These are phyloP conservation scores for Zygoascus tannicola DNA, from an alignment of 805 yeast genomes.

Conservation along the genomic window DNA sequence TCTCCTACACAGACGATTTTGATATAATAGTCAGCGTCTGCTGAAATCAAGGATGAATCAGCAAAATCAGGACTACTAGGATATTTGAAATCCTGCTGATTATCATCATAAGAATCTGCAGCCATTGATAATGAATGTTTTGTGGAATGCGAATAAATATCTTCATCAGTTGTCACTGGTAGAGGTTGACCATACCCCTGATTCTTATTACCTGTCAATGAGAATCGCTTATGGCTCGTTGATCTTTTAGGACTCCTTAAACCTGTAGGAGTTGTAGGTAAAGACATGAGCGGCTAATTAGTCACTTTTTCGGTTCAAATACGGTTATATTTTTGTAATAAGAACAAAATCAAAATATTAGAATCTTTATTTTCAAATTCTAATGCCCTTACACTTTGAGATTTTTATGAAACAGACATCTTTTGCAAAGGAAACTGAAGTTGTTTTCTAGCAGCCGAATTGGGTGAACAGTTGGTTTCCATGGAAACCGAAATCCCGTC, in stretches of 20 bases:
- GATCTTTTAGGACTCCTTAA: background rate
- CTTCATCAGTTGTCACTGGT: background rate
- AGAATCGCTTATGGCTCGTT: background rate
- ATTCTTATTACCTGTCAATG: background rate
- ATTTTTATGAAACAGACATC: too few species aligned
- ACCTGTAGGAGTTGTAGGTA: too few species aligned
- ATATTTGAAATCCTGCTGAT: background rate
- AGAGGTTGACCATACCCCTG: background rate
- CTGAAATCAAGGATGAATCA: background rate
- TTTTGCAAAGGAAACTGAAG: too few species aligned
- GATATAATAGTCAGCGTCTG: conserved; percentile 30
- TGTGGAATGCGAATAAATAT: background rate
- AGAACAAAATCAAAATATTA: too few species aligned
- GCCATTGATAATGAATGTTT: background rate
- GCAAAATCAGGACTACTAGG: background rate
- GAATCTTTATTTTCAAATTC: too few species aligned
- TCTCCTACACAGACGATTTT: conserved; percentile 82
- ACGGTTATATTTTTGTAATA: too few species aligned
- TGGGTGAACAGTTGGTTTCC: too few species aligned
- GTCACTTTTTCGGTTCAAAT: too few species aligned
- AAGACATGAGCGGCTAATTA: too few species aligned
- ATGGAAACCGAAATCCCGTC: too few species aligned
- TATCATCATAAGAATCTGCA: background rate
- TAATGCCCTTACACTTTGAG: too few species aligned
- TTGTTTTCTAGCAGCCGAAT: too few species aligned